phyloP scores from a whole-genome alignment of 176 grass and related monocot species.

The Alopecurus myosuroides region DNA sequence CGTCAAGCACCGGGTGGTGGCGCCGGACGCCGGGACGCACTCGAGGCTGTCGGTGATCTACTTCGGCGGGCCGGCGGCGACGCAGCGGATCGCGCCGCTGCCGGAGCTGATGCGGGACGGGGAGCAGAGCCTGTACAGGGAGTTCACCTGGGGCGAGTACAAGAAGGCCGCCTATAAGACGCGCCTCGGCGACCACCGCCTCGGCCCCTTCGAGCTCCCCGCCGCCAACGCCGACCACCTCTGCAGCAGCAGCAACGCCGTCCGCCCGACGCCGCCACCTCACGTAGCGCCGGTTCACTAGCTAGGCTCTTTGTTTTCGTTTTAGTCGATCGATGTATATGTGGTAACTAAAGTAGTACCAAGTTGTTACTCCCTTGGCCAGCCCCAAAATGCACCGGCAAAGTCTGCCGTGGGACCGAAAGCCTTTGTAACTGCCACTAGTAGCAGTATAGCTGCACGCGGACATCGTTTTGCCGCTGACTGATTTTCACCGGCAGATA shows the following conservation, averaged over 20 bases:
- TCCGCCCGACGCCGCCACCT: background rate
- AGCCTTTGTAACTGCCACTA: background rate
- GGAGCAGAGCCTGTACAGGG: constrained; percentile 64
- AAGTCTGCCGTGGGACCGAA: background rate
- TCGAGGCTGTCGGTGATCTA: constrained; percentile 77
- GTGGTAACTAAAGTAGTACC: background rate
- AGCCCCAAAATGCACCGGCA: background rate
- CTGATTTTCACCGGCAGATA: background rate
- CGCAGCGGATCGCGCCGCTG: constrained; percentile 57
- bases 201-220: constrained; percentile 52
- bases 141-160: constrained; percentile 94
- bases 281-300: constrained; percentile 12
- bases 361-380: background rate
- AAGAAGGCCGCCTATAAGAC: constrained; percentile 60
- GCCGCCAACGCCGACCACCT: background rate
- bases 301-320: background rate
- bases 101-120: constrained; percentile 53
- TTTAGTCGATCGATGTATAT: background rate
- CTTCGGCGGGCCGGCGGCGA: constrained; percentile 56
- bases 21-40: constrained; percentile 35
- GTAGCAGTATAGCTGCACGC: background rate
- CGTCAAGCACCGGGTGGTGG: constrained; percentile 85
- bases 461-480: background rate
- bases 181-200: constrained; percentile 58
- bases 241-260: background rate